These are phyloP conservation scores for Naganishia cerealis DNA, from an alignment of 1,284 basidiomycete species.

Conservation along the genomic window DNA sequence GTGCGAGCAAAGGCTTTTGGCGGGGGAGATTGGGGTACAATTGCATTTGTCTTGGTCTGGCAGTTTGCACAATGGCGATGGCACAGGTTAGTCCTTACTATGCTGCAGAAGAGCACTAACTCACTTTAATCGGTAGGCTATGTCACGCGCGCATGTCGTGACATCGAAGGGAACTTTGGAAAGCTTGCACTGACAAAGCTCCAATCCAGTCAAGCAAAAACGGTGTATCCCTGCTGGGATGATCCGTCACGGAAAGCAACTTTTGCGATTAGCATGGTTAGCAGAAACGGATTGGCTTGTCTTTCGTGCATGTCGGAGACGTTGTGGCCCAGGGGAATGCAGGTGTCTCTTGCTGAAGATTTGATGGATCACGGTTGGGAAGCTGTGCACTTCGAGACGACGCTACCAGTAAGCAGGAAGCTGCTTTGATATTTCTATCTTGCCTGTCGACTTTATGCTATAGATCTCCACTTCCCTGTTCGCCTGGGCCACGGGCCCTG, in stretches of 20 bases:
- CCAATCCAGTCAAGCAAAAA: background rate
- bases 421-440: background rate
- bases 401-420: background rate
- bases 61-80: background rate
- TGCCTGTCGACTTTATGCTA: background rate
- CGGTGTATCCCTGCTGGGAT: constrained; percentile 8
- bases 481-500: background rate
- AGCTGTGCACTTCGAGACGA: constrained; percentile 9
- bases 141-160: background rate
- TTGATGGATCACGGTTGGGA: background rate
- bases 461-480: background rate
- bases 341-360: background rate
- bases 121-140: background rate
- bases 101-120: background rate
- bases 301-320: constrained; percentile 11
- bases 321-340: background rate
- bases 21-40: background rate
- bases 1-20: background rate
- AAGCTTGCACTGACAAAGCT: background rate
- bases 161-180: background rate
- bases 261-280: constrained; percentile 5
- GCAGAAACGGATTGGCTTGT: background rate
- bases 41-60: constrained; percentile 8
- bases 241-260: background rate
- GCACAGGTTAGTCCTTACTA: background rate